phyloP scores from a whole-genome alignment of 192 early-diverging fungal genomes.

The Entomortierella beljakovae region DNA sequence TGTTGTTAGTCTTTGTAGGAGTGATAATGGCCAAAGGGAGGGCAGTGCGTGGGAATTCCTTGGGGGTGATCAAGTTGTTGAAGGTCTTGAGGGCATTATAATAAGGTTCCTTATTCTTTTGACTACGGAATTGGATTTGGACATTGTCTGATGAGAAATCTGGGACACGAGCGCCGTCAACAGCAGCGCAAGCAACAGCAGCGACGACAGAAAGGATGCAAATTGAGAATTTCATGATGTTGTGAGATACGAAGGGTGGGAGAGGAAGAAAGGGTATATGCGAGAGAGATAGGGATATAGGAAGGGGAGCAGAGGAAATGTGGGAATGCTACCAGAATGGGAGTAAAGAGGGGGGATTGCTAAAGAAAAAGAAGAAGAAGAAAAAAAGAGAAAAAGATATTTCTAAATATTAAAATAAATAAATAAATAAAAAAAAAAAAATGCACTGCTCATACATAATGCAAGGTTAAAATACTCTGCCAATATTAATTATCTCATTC shows the following conservation, averaged over 20 bases:
- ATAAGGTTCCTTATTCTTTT: conserved; percentile 30
- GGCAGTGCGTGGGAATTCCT: conserved; percentile 37
- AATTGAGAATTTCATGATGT: conserved; percentile 38
- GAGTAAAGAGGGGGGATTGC: conserved; percentile 2
- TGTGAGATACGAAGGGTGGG: neutral
- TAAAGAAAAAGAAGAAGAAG: conserved; percentile 20
- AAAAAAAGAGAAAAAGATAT: conserved; percentile 4
- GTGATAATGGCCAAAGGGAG: conserved; percentile 35
- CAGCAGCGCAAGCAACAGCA: conserved; percentile 25
- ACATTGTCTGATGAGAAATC: conserved; percentile 13
- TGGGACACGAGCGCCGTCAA: conserved; percentile 9
- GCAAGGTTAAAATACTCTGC: too few relatives aligned
- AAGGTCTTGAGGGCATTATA: conserved; percentile 49
- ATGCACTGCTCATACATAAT: neutral
- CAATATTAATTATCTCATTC: too few relatives aligned
- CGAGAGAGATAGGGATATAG: neutral
- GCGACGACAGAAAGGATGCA: conserved; percentile 46
- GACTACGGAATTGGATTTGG: conserved; percentile 47
- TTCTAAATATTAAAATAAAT: neutral
- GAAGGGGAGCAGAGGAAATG: conserved; percentile 1
- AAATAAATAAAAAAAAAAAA: neutral
- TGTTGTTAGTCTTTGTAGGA: conserved; percentile 38
- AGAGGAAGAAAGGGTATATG: neutral
- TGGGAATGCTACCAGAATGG: too few relatives aligned
- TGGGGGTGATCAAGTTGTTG: conserved; percentile 49